Base-by-base conservation (phyloP, 164 flowering plant species). In the Tetrastigma voinierianum region DNA sequence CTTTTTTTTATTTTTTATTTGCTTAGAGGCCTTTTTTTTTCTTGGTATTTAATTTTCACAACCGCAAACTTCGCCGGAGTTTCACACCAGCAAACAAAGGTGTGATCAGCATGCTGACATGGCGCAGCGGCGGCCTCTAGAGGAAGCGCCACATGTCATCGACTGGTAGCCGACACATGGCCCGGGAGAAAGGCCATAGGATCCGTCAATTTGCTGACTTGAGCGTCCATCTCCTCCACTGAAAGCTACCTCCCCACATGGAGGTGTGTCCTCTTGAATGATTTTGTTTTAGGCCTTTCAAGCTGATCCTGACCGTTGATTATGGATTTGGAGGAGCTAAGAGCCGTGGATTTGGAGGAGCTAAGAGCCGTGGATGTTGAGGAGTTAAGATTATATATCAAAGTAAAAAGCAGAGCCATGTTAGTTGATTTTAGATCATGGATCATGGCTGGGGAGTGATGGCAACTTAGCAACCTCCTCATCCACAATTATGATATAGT, bases 61-160 rank as follows among this genome's bases (percentile, higher is more conserved):
- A 24, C 74, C 80, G 77, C 72, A 70, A 77, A 77, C 69, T 18
- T 25, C 74, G 80, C 63, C 76, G 74, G 10, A 58, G 70, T 52
- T 71, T 44, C 68, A 51, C 64, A 18, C 47, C 49, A 55, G 5
- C 8, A 25, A 18, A 56, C 48, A 59, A 21, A 18, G 2, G 0
- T 23, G 24, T 25, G 1, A 13, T 6, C 40, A 16, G 20, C 20
- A 2, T 21, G 65, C 70, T 72, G 61, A 62, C 66, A 53, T 57
- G 64, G 64, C 68, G 44, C 1, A n/a, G 32, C 11, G 45, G 12
- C 9, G 17, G 3, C 43, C 51, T 25, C 40, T 51, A 8, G 0
- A 1, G 54, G 11, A 1, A 48, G 11, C 46, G 57, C 65, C 73
- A 62, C 51, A 21, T 69, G 65, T 43, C 52, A 2, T 10, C 4